These are phyloP conservation scores for Mesembryanthemum crystallinum DNA, from an alignment of 148 eudicot genomes.

Conservation along the genomic window DNA sequence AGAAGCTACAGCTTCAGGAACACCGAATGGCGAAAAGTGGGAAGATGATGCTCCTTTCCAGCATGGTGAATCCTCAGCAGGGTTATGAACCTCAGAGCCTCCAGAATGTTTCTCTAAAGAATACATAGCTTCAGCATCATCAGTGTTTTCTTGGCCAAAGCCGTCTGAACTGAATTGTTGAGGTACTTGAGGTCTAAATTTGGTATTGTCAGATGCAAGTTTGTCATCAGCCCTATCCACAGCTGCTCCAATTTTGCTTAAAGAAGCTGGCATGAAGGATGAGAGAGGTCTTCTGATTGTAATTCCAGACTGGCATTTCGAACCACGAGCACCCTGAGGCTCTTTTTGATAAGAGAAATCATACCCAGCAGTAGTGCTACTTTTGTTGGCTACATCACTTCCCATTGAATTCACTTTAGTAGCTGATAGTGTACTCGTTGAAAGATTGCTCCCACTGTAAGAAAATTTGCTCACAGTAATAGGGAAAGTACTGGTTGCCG, in stretches of 20 bases:
- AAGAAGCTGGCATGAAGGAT: conserved; percentile 33
- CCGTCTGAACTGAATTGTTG: conserved; percentile 35
- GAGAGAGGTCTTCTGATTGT: conserved; percentile 29
- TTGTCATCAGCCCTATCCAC: conserved; percentile 19
- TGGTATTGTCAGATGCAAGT: conserved; percentile 27
- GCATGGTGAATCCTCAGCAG: conserved; percentile 91
- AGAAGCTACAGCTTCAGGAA: conserved; percentile 30
- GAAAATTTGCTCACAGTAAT: conserved; percentile 43
- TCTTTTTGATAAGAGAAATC: conserved; percentile 30
- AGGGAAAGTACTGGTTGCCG: conserved; percentile 42
- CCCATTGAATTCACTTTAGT: conserved; percentile 21
- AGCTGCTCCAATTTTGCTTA: conserved; percentile 32
- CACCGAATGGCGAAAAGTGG: conserved; percentile 43
- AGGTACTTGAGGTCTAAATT: conserved; percentile 34
- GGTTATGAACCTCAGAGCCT: conserved; percentile 46
- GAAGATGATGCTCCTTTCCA: conserved; percentile 82
- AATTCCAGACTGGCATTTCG: conserved; percentile 21
- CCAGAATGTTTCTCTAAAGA: conserved; percentile 45
- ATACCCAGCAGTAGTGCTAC: conserved; percentile 20
- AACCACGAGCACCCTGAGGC: conserved; percentile 26
- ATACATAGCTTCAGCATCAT: conserved; percentile 34
- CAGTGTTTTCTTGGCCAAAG: conserved; percentile 26
- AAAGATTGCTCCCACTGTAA: conserved; percentile 22
- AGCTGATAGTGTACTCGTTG: conserved; percentile 26
- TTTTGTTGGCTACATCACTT: conserved; percentile 17